Conservation (phyloP, 768 basidiomycete genomes). For the Pleurotus salmoneostramineus region DNA sequence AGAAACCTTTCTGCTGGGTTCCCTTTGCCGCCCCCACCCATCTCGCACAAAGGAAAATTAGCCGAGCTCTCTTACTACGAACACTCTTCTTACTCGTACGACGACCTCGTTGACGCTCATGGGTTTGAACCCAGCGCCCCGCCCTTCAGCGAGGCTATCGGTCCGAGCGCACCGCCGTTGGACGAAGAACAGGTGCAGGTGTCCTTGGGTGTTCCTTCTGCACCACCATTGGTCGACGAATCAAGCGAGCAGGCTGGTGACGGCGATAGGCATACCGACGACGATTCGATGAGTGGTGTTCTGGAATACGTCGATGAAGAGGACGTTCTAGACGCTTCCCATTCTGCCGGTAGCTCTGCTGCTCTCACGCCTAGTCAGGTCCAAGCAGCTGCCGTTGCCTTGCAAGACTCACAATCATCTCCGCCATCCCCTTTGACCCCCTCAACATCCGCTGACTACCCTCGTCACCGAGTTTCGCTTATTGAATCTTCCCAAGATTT, state of each 20-base stretch:
- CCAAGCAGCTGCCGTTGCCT: not conserved
- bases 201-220: constrained; percentile 34
- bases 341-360: not conserved
- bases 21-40: constrained; percentile 40
- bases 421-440: constrained; percentile 2
- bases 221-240: constrained; percentile 30
- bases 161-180: constrained; percentile 28
- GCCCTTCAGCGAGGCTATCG: constrained; percentile 35
- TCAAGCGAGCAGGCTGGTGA: too few species aligned
- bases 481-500: constrained; percentile 6
- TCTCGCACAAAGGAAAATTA: constrained; percentile 31
- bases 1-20: constrained; percentile 18
- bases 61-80: constrained; percentile 34
- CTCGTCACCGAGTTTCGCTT: constrained; percentile 3
- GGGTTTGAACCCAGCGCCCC: constrained; percentile 38
- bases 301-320: constrained; percentile 7
- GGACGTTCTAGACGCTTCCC: not conserved
- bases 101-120: constrained; percentile 28
- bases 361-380: constrained; percentile 4
- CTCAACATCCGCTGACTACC: constrained; percentile 6
- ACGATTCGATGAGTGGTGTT: not conserved
- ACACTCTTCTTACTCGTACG: constrained; percentile 37
- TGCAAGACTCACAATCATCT: constrained; percentile 1
- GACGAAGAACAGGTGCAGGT: constrained; percentile 14
- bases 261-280: not conserved